Evolutionary conservation across 1,284 basidiomycete species (phyloP), one percentile per base, ranked within the genome.

Genomic region (Boletus semigastroideus): DNA sequence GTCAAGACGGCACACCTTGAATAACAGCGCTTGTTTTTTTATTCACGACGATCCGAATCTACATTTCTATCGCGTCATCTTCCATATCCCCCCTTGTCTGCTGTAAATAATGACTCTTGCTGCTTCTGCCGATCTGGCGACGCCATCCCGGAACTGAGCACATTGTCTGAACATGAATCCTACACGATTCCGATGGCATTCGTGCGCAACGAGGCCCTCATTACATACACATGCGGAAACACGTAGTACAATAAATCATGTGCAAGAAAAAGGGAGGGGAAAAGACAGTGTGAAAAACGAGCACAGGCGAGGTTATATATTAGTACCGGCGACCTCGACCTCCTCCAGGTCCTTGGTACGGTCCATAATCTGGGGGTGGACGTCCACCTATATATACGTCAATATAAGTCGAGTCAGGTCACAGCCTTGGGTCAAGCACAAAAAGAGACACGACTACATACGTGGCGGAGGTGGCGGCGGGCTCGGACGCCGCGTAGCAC

Each of bases 331-430:
- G 63, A 25, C 67, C 68, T 42, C 73, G 62, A 20, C 70, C 64
- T 49, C 71, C 63, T 53, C 71, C 68, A 2, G 84, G 84, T 30
- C 84, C 84, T 65, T 83, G 82, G 56, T 87, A 87, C 20, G 85
- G 83, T 16, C 84, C 80, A 56, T 87, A 87, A 69, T 87, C 84
- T 39, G 84, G 85, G 17, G 82, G 81, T 38, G 84, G 83, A 38
- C 83, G 75, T 22, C 80, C 79, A 60, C 73, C 78, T 76, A 53
- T 41, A 53, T 41, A 40, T 25, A 25, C 25, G 25, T 25, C 25
- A 25, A n/a, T 25, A 25, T 25, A 46, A 48, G 41, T 16, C 34
- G 14, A 54, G 52, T 69, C 46, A 58, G 57, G 52, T 51, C 40
- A 49, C 43, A 49, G 55, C 30, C 51, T 33, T 27, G 25, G n/a